Evolutionary conservation across 495 filamentous ascomycete genomes (phyloP).

Genomic region (Aspergillus sparsus): DNA sequence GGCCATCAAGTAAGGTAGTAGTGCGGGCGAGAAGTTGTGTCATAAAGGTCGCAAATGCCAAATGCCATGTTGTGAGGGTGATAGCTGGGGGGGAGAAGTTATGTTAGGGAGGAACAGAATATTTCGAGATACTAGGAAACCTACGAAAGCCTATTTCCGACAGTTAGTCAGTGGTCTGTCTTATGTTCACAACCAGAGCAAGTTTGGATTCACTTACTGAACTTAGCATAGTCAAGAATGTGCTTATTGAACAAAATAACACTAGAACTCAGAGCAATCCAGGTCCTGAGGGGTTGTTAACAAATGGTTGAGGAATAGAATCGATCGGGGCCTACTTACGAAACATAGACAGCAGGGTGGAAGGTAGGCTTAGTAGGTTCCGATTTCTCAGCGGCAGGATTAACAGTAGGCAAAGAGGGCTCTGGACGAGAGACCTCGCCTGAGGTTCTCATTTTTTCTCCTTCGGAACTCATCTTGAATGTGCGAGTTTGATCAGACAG

Average conservation of each 20-base stretch:
- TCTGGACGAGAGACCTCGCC: constrained; percentile 65
- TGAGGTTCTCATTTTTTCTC: constrained; percentile 78
- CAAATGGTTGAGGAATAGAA: not conserved
- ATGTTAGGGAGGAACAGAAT: constrained; percentile 18
- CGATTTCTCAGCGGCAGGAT: constrained; percentile 68
- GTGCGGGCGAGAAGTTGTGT: constrained; percentile 87
- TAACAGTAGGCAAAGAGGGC: constrained; percentile 76
- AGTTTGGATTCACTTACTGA: constrained; percentile 61
- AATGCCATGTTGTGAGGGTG: constrained; percentile 91
- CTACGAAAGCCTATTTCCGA: constrained; percentile 43
- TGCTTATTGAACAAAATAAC: constrained; percentile 99
- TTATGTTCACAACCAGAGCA: not conserved
- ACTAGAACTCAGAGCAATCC: constrained; percentile 88
- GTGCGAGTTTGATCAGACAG: constrained; percentile 47
- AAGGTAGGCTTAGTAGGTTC: constrained; percentile 63
- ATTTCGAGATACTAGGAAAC: constrained; percentile 20
- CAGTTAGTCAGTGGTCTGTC: constrained; percentile 6
- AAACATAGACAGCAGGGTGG: constrained; percentile 87
- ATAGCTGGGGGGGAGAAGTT: constrained; percentile 41
- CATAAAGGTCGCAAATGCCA: constrained; percentile 84
- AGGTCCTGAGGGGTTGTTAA: constrained; percentile 60
- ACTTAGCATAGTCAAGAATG: constrained; percentile 80
- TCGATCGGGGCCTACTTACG: constrained; percentile 54
- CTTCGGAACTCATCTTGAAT: constrained; percentile 62
- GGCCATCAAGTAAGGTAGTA: constrained; percentile 81